Evolutionary conservation across 2,329 filamentous ascomycete genomes (phyloP).

Genomic region (Pseudogymnoascus verrucosus): DNA sequence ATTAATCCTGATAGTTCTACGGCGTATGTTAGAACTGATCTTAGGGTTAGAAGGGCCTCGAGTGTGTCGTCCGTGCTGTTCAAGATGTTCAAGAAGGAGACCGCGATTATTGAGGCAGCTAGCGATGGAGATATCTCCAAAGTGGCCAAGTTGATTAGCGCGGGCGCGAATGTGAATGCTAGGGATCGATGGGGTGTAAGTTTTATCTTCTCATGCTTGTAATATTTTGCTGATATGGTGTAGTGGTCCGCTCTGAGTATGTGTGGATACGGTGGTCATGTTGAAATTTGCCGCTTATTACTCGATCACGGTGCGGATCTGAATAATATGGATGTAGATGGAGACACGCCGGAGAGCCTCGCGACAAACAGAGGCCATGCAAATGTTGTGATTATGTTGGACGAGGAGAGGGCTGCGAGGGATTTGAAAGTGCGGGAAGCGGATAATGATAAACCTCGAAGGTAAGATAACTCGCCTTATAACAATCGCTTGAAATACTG

Average conservation of each 20-base stretch:
- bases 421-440: conserved; percentile 12
- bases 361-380: conserved; percentile 23
- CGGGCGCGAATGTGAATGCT: conserved; percentile 25
- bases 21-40: conserved; percentile 12
- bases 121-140: conserved; percentile 23
- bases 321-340: conserved; percentile 22
- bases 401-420: conserved; percentile 16
- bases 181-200: conserved; percentile 24
- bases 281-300: conserved; percentile 21
- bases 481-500: neutral
- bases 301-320: conserved; percentile 23
- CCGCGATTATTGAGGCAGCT: conserved; percentile 24
- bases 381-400: conserved; percentile 22
- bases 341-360: conserved; percentile 23
- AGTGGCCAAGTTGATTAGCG: conserved; percentile 21
- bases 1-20: conserved; percentile 10
- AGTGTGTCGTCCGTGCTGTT: conserved; percentile 17
- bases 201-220: neutral
- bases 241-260: conserved; percentile 25
- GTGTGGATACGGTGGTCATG: conserved; percentile 23
- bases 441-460: conserved; percentile 7
- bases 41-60: conserved; percentile 15
- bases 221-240: conserved; percentile 4
- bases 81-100: conserved; percentile 24
- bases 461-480: neutral